Percentiles rank a stretch among this genome's conserved stretches.
Conservation (phyloP, 2,329 filamentous ascomycete genomes). For the Paraphoma sp. region DNA sequence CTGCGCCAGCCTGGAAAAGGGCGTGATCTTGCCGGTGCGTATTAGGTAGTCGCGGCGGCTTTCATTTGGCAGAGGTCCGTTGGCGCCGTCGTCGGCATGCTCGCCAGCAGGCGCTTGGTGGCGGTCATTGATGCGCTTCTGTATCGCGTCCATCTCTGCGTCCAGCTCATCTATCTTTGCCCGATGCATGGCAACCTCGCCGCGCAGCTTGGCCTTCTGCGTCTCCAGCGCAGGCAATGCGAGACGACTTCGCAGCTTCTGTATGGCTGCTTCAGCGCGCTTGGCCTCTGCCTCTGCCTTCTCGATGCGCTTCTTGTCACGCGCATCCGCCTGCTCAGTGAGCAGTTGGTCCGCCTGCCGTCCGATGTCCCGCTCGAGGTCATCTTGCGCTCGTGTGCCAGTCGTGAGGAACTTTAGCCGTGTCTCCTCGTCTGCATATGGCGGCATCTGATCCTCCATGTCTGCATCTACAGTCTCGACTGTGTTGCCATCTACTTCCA, state of each 20-base stretch:
- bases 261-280: constrained; percentile 71
- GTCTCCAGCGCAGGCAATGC: constrained; percentile 61
- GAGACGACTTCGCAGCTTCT: constrained; percentile 64
- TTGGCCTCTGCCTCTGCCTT: constrained; percentile 59
- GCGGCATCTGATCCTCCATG: constrained; percentile 27
- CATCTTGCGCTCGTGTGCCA: constrained; percentile 77
- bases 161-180: constrained; percentile 69
- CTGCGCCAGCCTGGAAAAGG: constrained; percentile 82
- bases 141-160: constrained; percentile 80
- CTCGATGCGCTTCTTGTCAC: constrained; percentile 68
- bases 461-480: constrained; percentile 15
- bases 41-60: constrained; percentile 88
- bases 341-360: constrained; percentile 68
- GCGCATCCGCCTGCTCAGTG: constrained; percentile 67
- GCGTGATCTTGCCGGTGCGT: constrained; percentile 95
- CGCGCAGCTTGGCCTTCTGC: constrained; percentile 65
- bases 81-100: constrained; percentile 55
- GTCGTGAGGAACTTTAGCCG: constrained; percentile 48
- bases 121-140: constrained; percentile 78
- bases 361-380: constrained; percentile 86
- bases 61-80: constrained; percentile 75
- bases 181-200: constrained; percentile 71
- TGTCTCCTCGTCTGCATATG: constrained; percentile 50
- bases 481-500: constrained; percentile 6
- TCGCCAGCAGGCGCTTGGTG: constrained; percentile 62